These are phyloP conservation scores for Cryphonectria parasitica DNA, from an alignment of 2,329 filamentous ascomycete species.

Conservation along the genomic window DNA sequence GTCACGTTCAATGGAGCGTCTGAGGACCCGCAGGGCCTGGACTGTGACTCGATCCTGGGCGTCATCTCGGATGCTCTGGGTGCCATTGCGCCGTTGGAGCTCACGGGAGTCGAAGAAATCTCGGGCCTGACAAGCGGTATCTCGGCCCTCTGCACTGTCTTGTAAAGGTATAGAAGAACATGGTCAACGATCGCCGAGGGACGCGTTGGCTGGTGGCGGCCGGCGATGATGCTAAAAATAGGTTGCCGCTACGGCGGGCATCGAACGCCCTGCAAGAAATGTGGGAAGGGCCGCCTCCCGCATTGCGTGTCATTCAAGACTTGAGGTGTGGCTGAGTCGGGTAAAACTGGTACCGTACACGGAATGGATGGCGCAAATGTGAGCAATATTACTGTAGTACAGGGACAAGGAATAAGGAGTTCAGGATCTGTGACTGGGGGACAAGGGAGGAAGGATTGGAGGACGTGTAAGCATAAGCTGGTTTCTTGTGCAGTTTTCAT, in stretches of 20 bases:
- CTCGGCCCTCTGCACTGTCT: neutral
- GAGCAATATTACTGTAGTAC: neutral
- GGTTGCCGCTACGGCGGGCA: neutral
- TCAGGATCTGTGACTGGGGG: neutral
- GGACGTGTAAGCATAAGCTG: neutral
- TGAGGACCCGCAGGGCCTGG: neutral
- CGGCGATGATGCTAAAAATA: conserved; percentile 2
- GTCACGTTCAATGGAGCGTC: neutral
- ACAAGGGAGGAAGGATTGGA: neutral
- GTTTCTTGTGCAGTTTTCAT: neutral
- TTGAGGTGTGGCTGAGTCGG: conserved; percentile 8
- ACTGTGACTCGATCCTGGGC: neutral
- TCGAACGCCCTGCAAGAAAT: neutral
- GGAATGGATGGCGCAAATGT: neutral
- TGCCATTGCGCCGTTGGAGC: neutral
- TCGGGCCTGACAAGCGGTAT: neutral
- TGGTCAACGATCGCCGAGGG: neutral
- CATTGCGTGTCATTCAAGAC: conserved; percentile 3
- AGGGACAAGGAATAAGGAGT: neutral
- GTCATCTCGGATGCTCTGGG: neutral
- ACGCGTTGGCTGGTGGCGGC: neutral
- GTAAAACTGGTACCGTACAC: neutral
- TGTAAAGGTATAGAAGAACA: neutral
- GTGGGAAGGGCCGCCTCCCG: conserved; percentile 8
- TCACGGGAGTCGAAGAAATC: neutral